Evolutionary conservation across 2,329 filamentous ascomycete species (phyloP), one percentile per base, ranked within the genome.

Genomic region (Diaporthe australafricana): DNA sequence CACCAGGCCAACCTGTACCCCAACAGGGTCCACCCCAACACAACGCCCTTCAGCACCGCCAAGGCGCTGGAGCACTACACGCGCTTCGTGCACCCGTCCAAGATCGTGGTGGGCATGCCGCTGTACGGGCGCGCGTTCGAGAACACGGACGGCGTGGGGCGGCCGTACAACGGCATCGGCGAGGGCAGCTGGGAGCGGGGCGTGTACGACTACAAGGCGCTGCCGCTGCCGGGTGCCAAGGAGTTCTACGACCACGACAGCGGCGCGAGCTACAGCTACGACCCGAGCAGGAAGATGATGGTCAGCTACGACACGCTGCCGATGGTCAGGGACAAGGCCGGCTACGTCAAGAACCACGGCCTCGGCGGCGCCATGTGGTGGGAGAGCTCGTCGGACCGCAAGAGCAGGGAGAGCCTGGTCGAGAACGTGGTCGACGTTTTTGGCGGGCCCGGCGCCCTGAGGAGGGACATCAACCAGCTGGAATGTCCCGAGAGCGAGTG

Each of bases 321-420:
- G 3, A 89, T 95, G 80, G 92, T 91, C 4, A 84, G 85, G 75
- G 80, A 83, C 75, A 98, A 98, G 85, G 90, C 91, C 1, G 83
- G 88, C 14, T 98, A 91, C 80, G 89, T 98, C 78, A 88, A 86
- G 78, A 80, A 88, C 25, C 84, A 87, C 55, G 86, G 89, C 0
- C 87, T 98, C 0, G 95, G 95, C 1, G 96, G 96, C 22, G 94
- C 89, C n/a, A 98, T 98, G 95, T 98, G 94, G 94, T 98, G 95
- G 95, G 95, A 98, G 84, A 94, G 90, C 77, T 96, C 92, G 77
- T 91, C 89, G 1, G 96, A 98, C 80, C 91, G 91, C 78, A 79
- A 82, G 3, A 91, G 90, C 0, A 84, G 86, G 0, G 82, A 87
- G 68, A 96, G 93, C 76, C 80, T 98, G 78, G 94, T 95, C 70